Percentiles rank a stretch among this genome's conserved stretches.
phyloP scores from a whole-genome alignment of 306 rosid species.

The Crataegus laevigata region DNA sequence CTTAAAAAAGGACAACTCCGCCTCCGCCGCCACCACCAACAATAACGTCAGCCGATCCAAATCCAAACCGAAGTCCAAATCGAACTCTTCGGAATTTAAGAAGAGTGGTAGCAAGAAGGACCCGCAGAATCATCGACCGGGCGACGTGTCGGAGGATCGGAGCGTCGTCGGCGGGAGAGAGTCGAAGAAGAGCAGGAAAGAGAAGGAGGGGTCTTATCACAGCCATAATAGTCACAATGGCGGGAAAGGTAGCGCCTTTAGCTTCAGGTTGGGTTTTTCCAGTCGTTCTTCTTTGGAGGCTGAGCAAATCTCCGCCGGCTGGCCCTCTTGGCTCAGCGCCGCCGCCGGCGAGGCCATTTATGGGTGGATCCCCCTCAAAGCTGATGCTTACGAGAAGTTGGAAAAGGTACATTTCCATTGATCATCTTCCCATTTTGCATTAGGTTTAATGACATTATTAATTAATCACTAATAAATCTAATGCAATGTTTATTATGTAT shows the following conservation, averaged over 20 bases:
- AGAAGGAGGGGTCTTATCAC: conserved; percentile 12
- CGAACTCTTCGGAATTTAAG: background rate
- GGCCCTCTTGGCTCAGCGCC: conserved; percentile 94
- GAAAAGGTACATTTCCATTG: conserved; percentile 54
- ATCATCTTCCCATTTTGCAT: background rate
- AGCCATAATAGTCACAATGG: background rate
- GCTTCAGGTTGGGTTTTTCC: conserved; percentile 46
- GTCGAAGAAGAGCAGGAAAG: conserved; percentile 32
- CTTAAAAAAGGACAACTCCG: background rate
- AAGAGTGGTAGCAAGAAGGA: conserved; percentile 13
- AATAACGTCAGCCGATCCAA: background rate
- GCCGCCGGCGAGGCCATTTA: conserved; percentile 78
- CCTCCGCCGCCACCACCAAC: background rate
- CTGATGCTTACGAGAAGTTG: conserved; percentile 79
- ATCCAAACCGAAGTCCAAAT: background rate
- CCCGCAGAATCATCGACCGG: background rate
- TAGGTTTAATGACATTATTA: too few relatives aligned
- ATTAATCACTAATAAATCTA: too few relatives aligned
- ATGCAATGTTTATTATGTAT: too few relatives aligned
- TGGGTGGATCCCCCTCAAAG: conserved; percentile 93
- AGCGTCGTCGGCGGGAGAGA: conserved; percentile 18
- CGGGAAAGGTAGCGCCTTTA: conserved; percentile 27
- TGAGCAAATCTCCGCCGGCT: conserved; percentile 90
- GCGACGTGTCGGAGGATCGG: conserved; percentile 25
- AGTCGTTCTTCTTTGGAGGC: conserved; percentile 47